Evolutionary conservation across 208 protist genomes (phyloP).

Genomic region (Wallacemonas sp.): DNA sequence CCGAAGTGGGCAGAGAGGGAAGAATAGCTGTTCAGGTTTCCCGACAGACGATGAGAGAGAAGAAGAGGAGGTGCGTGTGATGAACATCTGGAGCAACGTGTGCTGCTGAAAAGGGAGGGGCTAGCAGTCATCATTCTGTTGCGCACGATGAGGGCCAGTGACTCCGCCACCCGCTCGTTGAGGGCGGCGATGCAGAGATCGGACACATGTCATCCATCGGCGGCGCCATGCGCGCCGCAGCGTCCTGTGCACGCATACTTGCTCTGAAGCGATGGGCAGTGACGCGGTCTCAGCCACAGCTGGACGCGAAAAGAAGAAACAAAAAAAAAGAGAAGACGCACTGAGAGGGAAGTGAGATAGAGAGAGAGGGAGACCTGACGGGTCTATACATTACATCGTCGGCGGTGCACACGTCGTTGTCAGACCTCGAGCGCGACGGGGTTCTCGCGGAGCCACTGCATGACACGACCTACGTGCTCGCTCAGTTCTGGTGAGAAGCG

Average conservation of each 20-base stretch:
- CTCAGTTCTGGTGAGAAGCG: conserved; percentile 31
- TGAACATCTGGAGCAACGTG: no score
- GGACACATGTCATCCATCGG: no score
- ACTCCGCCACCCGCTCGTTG: no score
- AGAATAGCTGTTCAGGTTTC: neutral
- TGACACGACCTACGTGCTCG: conserved; percentile 42
- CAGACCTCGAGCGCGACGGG: conserved; percentile 34
- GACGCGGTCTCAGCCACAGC: no score
- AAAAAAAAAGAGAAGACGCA: neutral
- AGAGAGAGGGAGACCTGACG: neutral
- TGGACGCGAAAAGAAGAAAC: neutral
- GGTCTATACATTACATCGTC: neutral
- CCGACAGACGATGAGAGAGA: neutral
- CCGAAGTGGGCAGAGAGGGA: no score
- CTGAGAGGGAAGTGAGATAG: neutral
- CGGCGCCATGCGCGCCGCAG: no score
- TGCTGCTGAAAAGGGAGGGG: no score
- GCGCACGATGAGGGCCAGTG: no score
- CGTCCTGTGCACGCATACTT: no score
- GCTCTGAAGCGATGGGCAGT: no score
- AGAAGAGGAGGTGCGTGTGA: neutral
- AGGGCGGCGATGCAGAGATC: no score
- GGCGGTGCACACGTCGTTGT: neutral
- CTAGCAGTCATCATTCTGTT: no score
- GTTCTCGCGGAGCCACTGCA: conserved; percentile 38